Evolutionary conservation across 2,329 filamentous ascomycete species (phyloP), one percentile per base, ranked within the genome.

Genomic region (Apiospora sp.): DNA sequence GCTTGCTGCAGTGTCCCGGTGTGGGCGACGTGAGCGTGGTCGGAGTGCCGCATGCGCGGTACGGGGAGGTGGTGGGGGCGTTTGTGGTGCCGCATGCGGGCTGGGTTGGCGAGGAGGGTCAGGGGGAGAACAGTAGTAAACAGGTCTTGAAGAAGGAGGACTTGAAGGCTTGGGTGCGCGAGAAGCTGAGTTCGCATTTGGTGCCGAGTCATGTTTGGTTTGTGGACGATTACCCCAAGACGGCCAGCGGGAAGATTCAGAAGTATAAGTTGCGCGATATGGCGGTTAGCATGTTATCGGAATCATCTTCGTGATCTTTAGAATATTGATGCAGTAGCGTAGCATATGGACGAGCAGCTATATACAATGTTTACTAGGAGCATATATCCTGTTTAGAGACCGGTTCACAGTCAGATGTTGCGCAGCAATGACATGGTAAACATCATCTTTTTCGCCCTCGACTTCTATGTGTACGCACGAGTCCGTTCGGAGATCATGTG

Each of bases 181-280:
- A 86, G 72, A 89, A 87, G 69, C 81, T 98, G 74, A 89, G 88
- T 43, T 90, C 90, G 75, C 93, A 96, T 82, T 90, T 98, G 80
- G 94, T 94, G 70, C 96, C 96, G 0, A 96, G 93, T 82, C 90
- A 96, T 80, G 89, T 98, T n/a, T 98, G 98, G 80, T 98, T 93
- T 89, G 87, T 93, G 0, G 87, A 92, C 0, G 89, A 91, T n/a
- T 97, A 94, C 80, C 96, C 96, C 27, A 98, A 98, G 88, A 99
- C 96, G 48, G 93, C 95, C 7, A 98, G 94, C 81, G 96, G 96
- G 34, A 99, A 99, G 89, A 95, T 98, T 72, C 94, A 98, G 84
- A 98, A 98, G 85, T 98, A 93, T 81, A 96, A 92, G 84, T 82
- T 98, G 78, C 89, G 90, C 79, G 92, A 95, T 22, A 84, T 88